Conservation (phyloP, 177 flowering plant species). For the Vitis hybrid region DNA sequence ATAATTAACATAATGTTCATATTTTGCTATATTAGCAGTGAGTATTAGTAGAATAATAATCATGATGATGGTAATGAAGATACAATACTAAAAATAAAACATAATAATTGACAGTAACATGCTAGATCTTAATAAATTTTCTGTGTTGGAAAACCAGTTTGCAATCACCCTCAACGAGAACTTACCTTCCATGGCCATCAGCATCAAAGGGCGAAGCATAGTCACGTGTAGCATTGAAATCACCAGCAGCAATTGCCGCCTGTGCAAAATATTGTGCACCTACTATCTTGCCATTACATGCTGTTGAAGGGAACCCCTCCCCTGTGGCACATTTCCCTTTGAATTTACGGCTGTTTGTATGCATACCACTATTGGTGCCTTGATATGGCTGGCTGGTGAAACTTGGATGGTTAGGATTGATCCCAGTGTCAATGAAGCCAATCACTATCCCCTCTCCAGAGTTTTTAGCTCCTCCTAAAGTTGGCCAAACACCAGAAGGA, state of each 20-base stretch:
- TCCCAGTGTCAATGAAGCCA: conserved; percentile 60
- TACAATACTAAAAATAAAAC: too few species aligned
- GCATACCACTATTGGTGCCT: neutral
- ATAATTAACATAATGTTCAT: too few species aligned
- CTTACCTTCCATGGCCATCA: conserved; percentile 57
- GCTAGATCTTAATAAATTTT: too few species aligned
- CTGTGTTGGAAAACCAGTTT: too few species aligned
- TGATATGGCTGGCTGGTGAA: conserved; percentile 20
- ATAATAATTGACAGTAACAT: too few species aligned
- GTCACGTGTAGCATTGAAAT: conserved; percentile 41
- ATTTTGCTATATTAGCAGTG: too few species aligned
- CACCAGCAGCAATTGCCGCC: conserved; percentile 44
- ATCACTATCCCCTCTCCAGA: conserved; percentile 57
- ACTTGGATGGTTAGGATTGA: conserved; percentile 58
- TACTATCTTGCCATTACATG: conserved; percentile 45
- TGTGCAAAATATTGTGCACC: conserved; percentile 42
- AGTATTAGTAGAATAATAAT: too few species aligned
- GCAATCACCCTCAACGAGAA: conserved; percentile 7
- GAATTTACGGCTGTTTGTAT: conserved; percentile 16
- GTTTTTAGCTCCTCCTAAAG: conserved; percentile 36
- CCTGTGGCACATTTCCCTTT: conserved; percentile 37
- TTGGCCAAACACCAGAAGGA: conserved; percentile 45
- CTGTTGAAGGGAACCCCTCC: conserved; percentile 19
- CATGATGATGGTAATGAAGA: too few species aligned
- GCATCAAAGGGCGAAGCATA: conserved; percentile 58